A percentile compares a stretch with the other conserved stretches of the same genome.
These are phyloP conservation scores for Fusarium paranaense DNA, from an alignment of 2,329 filamentous ascomycete genomes.

Conservation along the genomic window DNA sequence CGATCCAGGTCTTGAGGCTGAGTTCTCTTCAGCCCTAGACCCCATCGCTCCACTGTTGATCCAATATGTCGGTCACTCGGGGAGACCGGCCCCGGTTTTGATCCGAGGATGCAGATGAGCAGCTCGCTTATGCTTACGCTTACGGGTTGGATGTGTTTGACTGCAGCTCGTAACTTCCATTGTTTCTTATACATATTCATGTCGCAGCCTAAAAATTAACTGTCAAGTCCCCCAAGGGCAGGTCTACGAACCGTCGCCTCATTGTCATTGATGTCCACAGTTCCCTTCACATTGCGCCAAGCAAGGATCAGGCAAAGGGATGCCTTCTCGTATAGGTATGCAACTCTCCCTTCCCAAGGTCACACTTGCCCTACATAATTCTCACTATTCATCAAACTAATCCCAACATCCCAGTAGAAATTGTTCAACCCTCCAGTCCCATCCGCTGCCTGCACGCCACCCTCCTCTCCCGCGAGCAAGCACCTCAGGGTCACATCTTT, in stretches of 20 bases:
- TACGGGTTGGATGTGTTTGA: background rate
- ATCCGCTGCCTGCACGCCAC: background rate
- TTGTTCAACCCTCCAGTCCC: slow-evolving; percentile 1
- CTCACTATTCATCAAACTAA: background rate
- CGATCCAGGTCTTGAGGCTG: background rate
- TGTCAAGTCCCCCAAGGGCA: background rate
- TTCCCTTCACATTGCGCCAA: background rate
- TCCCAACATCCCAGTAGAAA: slow-evolving; percentile 14
- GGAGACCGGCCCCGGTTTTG: background rate
- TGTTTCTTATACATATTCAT: background rate
- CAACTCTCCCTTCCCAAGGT: background rate
- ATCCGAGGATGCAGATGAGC: background rate
- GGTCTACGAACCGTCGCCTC: background rate
- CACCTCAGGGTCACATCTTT: slow-evolving; percentile 3
- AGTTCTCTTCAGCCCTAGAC: background rate
- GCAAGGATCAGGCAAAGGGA: background rate
- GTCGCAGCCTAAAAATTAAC: background rate
- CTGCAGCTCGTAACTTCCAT: background rate
- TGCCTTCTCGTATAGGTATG: background rate
- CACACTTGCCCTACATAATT: background rate
- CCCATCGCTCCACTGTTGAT: background rate
- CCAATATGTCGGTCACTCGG: background rate
- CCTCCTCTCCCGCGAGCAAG: background rate
- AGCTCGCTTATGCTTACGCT: background rate
- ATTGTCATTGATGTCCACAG: background rate